These are phyloP conservation scores for Fusarium sp. DNA, from an alignment of 2,329 filamentous ascomycete genomes.

Conservation along the genomic window DNA sequence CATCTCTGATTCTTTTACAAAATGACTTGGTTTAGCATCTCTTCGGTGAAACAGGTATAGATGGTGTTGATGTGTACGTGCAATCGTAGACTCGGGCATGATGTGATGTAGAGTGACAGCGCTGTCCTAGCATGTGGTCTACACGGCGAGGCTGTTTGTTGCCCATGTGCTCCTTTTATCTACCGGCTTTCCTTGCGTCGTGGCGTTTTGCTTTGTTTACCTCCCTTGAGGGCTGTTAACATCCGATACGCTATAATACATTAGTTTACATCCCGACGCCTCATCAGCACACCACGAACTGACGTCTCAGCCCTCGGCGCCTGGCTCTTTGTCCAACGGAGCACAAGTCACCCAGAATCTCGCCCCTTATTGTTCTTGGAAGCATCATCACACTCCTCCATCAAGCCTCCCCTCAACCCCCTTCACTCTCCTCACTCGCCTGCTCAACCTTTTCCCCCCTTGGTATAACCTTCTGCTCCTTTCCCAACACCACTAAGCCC, in stretches of 20 bases:
- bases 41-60: neutral
- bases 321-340: neutral
- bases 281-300: too few relatives aligned
- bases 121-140: neutral
- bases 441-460: neutral
- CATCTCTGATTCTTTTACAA: constrained; percentile 4
- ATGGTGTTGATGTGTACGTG: too few relatives aligned
- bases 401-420: neutral
- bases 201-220: neutral
- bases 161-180: neutral
- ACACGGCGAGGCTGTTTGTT: neutral
- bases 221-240: neutral
- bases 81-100: neutral
- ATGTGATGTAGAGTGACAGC: too few relatives aligned
- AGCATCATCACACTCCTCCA: neutral
- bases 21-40: neutral
- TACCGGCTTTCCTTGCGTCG: neutral
- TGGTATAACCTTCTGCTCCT: constrained; percentile 41
- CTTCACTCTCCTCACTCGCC: constrained; percentile 1
- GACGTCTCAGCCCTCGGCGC: neutral
- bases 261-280: neutral
- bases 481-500: constrained; percentile 45
- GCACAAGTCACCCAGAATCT: accelerated
- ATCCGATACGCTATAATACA: constrained; percentile 1
- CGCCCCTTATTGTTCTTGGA: neutral